These are phyloP conservation scores for Mytilinidion resinicola DNA, from an alignment of 495 filamentous ascomycete genomes.

Conservation along the genomic window DNA sequence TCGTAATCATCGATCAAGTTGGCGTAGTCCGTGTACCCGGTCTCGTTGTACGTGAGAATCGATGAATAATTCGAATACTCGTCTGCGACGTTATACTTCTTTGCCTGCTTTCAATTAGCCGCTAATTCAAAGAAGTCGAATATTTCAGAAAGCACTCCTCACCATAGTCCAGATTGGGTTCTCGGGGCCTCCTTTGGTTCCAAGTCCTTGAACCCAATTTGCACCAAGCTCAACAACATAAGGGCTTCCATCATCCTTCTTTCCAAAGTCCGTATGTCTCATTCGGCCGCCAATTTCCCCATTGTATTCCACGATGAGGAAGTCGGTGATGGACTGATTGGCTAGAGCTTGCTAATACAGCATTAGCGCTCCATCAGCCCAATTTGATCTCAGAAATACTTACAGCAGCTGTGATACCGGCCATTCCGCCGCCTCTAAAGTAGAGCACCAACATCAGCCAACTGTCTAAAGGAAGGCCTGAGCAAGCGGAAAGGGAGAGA, in stretches of 20 bases:
- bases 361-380: conserved; percentile 14
- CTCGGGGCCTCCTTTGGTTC: conserved; percentile 47
- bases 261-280: conserved; percentile 53
- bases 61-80: conserved; percentile 57
- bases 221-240: conserved; percentile 42
- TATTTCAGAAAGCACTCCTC: too few species aligned
- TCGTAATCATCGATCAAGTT: conserved; percentile 48
- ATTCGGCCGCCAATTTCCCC: conserved; percentile 58
- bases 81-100: conserved; percentile 58
- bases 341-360: conserved; percentile 52
- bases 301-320: conserved; percentile 64
- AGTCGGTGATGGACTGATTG: conserved; percentile 60
- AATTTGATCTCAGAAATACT: conserved; percentile 14
- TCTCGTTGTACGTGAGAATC: conserved; percentile 36
- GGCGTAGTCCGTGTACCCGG: conserved; percentile 18
- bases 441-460: neutral
- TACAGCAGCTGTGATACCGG: conserved; percentile 66
- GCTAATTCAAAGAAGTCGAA: too few species aligned
- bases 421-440: conserved; percentile 49
- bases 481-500: neutral
- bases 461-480: neutral
- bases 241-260: conserved; percentile 43
- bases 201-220: conserved; percentile 53
- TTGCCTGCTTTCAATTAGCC: conserved; percentile 32
- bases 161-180: conserved; percentile 67